phyloP scores from a whole-genome alignment of 2,329 filamentous ascomycete species.

The Macrophomina pseudophaseolina region DNA sequence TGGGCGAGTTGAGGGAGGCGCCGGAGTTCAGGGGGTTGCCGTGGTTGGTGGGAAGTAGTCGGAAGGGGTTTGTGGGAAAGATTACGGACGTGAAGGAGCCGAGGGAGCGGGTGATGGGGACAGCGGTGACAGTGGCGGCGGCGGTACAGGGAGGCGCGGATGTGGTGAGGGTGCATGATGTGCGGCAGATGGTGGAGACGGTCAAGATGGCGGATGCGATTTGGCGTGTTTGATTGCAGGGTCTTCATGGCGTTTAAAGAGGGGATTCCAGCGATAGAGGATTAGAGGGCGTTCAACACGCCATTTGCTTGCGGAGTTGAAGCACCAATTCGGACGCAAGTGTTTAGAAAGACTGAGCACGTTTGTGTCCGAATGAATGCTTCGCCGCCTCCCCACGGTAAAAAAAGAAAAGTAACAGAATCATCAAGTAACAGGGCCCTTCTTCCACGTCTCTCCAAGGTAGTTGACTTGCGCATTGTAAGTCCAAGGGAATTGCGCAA shows the following conservation, averaged over 20 bases:
- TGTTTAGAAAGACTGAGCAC: too few relatives aligned
- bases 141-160: constrained; percentile 88
- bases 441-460: constrained; percentile 18
- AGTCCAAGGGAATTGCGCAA: constrained; percentile 16
- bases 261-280: neutral
- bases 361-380: too few relatives aligned
- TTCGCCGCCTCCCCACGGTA: too few relatives aligned
- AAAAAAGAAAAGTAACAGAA: neutral
- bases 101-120: constrained; percentile 78
- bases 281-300: constrained; percentile 16
- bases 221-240: constrained; percentile 10
- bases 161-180: constrained; percentile 91
- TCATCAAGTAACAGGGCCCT: neutral
- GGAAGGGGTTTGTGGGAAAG: constrained; percentile 86
- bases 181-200: constrained; percentile 82
- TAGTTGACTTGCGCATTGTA: constrained; percentile 18
- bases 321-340: too few relatives aligned
- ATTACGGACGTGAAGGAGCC: constrained; percentile 77
- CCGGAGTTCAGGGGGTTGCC: constrained; percentile 70
- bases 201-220: constrained; percentile 82
- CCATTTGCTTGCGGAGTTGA: too few relatives aligned
- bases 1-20: constrained; percentile 61
- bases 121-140: constrained; percentile 84
- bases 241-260: neutral
- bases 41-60: constrained; percentile 87